phyloP scores from a whole-genome alignment of 208 protist genomes.

The Trypanosoma platydactyli region DNA sequence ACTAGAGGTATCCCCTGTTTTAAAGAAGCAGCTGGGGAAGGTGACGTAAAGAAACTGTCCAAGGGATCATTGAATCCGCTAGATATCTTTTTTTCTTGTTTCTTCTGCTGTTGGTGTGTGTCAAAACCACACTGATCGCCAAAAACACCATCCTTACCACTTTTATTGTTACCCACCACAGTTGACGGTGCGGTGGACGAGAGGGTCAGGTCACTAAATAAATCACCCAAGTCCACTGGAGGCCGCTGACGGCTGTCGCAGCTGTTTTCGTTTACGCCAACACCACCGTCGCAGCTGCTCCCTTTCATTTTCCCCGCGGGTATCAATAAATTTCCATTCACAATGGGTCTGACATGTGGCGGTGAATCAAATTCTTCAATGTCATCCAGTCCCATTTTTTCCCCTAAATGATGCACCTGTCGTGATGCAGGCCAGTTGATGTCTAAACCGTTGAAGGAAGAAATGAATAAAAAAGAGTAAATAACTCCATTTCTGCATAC shows the following conservation, averaged over 20 bases:
- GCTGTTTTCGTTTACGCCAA: constrained; percentile 4
- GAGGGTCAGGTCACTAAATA: constrained; percentile 54
- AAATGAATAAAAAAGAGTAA: constrained; percentile 8
- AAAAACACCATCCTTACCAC: neutral
- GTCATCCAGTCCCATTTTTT: constrained; percentile 73
- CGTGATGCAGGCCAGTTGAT: neutral
- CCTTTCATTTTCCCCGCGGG: neutral
- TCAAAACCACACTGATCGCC: neutral
- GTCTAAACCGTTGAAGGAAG: neutral
- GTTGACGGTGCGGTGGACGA: constrained; percentile 1
- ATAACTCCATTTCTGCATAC: neutral
- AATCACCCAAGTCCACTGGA: constrained; percentile 46
- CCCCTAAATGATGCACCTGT: neutral
- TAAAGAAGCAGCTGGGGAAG: neutral
- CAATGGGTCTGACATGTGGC: neutral
- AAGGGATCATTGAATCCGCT: constrained; percentile 16
- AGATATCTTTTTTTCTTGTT: constrained; percentile 3
- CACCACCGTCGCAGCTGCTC: neutral
- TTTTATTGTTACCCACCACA: neutral
- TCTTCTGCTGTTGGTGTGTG: constrained; percentile 3
- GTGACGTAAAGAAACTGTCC: constrained; percentile 24
- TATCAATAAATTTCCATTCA: neutral
- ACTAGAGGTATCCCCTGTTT: constrained; percentile 30
- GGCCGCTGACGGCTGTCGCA: constrained; percentile 2
- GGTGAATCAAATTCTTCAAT: constrained; percentile 71